Evolutionary conservation across 768 basidiomycete species (phyloP), one percentile per base, ranked within the genome.

Genomic region (Tricholoma terreum): DNA sequence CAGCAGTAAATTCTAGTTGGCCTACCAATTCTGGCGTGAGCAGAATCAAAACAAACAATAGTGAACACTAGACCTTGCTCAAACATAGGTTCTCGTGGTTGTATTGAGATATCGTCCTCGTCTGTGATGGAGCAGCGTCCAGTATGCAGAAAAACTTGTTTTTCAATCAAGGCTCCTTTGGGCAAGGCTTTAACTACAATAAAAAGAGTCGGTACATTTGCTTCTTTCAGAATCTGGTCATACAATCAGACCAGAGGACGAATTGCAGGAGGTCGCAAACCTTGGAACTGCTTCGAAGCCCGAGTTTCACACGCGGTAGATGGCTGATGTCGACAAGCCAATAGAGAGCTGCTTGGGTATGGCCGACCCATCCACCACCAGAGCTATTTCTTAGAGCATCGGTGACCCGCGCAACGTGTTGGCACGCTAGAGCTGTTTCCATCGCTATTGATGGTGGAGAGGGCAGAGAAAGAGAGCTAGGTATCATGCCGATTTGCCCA

Each of bases 401-500:
- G 0, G 81, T 71, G 27, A 98, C 80, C 45, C 92, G 83, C 8
- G 77, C 69, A 1, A 86, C 85, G 67, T 99, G 97, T 64, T 98
- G 95, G 40, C 85, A 79, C 1, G 83, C 80, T 7, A 98, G 76
- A 1, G 90, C 87, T 1, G 83, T 78, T 71, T 98, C 92, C 10
- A 75, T 65, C 0, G 82, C 72, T 52, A 91, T 67, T 9, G 80
- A 85, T 3, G 59, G 71, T 12, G 86, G 82, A 2, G 77, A 71
- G 8, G 94, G 88, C 2, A 98, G 75, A 1, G 78, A 67, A 27
- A 98, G 76, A 46, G 76, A 84, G 46, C 84, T 75, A 0, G 97
- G 96, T 30, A 94, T 76, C 19, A 99, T 77, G 0, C 93, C 93
- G 46, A 99, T 98, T 68, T 99, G 97, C 3, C 97, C 97, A 0